phyloP scores from a whole-genome alignment of 345 rosid genomes.

The Orychophragmus violaceus region DNA sequence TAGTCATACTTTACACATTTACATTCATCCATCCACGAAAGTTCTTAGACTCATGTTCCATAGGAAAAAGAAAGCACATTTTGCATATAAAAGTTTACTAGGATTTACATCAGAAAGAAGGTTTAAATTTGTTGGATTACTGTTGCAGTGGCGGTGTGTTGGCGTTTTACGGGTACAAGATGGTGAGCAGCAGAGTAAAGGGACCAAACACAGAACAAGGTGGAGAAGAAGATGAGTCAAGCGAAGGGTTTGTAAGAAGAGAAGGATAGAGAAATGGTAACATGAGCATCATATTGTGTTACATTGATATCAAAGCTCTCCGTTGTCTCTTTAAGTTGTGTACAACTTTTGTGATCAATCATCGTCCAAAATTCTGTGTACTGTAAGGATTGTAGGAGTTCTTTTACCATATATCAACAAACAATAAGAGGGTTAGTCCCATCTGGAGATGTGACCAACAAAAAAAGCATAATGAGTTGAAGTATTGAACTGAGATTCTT shows the following conservation, averaged over 20 bases:
- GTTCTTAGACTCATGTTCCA: neutral
- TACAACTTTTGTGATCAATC: constrained; percentile 19
- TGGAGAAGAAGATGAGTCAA: constrained; percentile 38
- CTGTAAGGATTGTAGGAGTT: neutral
- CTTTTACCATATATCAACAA: constrained; percentile 6
- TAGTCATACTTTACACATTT: neutral
- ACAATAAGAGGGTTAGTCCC: constrained; percentile 2
- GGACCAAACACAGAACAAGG: constrained; percentile 32
- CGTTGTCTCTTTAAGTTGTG: neutral
- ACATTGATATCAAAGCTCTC: neutral
- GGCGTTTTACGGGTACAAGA: constrained; percentile 63
- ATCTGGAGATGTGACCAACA: neutral
- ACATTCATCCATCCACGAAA: neutral
- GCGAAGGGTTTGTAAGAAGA: constrained; percentile 15
- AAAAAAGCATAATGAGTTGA: neutral
- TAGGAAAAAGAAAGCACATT: neutral
- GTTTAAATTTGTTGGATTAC: neutral
- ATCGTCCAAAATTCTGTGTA: neutral
- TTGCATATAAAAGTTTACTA: neutral
- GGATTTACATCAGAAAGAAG: neutral
- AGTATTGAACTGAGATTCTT: neutral
- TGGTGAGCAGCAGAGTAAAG: constrained; percentile 27
- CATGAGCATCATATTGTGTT: neutral
- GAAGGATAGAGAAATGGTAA: constrained; percentile 19
- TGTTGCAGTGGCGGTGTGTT: constrained; percentile 67